Conservation (phyloP, 2,329 filamentous ascomycete genomes). For the Calonectria multiphialidica region DNA sequence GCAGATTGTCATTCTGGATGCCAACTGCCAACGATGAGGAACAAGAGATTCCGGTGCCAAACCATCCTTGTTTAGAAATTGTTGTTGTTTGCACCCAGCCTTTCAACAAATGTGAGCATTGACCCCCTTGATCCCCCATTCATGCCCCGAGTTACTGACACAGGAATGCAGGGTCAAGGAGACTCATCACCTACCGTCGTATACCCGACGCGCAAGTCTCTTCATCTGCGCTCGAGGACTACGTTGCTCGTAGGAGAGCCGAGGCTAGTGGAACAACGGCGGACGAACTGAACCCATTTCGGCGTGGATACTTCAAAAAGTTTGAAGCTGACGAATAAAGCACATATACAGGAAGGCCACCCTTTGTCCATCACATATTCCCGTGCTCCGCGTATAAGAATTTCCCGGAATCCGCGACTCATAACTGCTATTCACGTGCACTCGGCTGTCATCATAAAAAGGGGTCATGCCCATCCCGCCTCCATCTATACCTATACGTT, state of each 20-base stretch:
- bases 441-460: constrained; percentile 33
- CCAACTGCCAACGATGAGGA: constrained; percentile 87
- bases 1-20: constrained; percentile 95
- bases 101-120: constrained; percentile 84
- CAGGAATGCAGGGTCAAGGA: constrained; percentile 77
- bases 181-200: constrained; percentile 87
- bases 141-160: constrained; percentile 20
- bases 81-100: constrained; percentile 84
- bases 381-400: constrained; percentile 37
- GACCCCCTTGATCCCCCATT: neutral
- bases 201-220: constrained; percentile 71
- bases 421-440: constrained; percentile 29
- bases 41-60: constrained; percentile 80
- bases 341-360: constrained; percentile 35
- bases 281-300: constrained; percentile 72
- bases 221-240: constrained; percentile 52
- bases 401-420: constrained; percentile 28
- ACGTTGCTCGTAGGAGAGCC: constrained; percentile 45
- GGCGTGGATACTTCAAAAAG: constrained; percentile 68
- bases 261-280: constrained; percentile 60
- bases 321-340: constrained; percentile 56
- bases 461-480: constrained; percentile 30
- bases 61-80: constrained; percentile 80
- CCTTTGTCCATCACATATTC: constrained; percentile 39
- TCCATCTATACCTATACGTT: constrained; percentile 39